Evolutionary conservation across 2,329 filamentous ascomycete genomes (phyloP).

Genomic region (Neoascochyta sp.): DNA sequence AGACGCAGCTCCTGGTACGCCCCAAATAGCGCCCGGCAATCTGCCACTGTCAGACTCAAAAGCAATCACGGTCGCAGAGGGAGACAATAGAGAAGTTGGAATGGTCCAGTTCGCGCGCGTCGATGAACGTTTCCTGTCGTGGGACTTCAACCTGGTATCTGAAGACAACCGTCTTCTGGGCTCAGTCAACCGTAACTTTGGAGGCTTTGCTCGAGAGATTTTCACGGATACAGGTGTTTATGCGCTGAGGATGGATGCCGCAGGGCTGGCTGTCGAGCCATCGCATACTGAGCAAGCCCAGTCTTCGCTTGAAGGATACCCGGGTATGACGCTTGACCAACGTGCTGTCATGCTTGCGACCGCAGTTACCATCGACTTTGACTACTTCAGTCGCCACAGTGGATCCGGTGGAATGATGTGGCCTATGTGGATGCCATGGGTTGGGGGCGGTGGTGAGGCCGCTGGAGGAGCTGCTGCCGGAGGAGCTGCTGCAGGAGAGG

Average conservation of each 20-base stretch:
- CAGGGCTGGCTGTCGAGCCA: conserved; percentile 41
- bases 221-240: conserved; percentile 66
- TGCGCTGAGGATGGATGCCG: conserved; percentile 61
- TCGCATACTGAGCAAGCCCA: conserved; percentile 30
- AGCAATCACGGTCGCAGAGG: conserved; percentile 43
- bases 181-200: conserved; percentile 62
- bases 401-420: conserved; percentile 42
- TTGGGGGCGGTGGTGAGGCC: conserved; percentile 27
- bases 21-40: conserved; percentile 42
- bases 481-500: conserved; percentile 37
- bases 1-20: conserved; percentile 35
- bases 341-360: conserved; percentile 64
- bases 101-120: conserved; percentile 61
- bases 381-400: conserved; percentile 63
- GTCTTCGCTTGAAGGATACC: conserved; percentile 18
- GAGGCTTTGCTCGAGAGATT: conserved; percentile 59
- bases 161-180: conserved; percentile 53
- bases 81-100: conserved; percentile 39
- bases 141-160: conserved; percentile 59
- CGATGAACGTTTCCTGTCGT: conserved; percentile 60
- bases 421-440: conserved; percentile 54
- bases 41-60: conserved; percentile 50
- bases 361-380: conserved; percentile 62
- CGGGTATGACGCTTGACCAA: conserved; percentile 62
- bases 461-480: conserved; percentile 41